Evolutionary conservation across 2,329 filamentous ascomycete species (phyloP).

Genomic region (Orbilia ellipsospora): DNA sequence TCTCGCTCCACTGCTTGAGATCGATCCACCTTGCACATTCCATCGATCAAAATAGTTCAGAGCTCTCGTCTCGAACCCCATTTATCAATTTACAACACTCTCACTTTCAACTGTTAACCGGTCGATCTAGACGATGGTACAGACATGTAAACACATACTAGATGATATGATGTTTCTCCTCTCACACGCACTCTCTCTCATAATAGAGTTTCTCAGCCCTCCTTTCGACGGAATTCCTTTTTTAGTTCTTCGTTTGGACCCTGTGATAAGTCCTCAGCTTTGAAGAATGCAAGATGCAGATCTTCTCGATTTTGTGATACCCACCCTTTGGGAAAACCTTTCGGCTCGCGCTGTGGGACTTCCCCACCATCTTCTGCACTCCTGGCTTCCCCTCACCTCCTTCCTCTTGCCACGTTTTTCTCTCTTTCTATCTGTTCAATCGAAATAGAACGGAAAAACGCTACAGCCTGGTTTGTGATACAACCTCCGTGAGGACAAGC

Average conservation of each 20-base stretch:
- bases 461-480: constrained; percentile 1
- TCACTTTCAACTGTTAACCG: too few relatives aligned
- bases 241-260: neutral
- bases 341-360: neutral
- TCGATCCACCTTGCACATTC: constrained; percentile 20
- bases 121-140: too few relatives aligned
- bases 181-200: neutral
- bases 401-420: constrained; percentile 39
- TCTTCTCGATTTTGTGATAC: constrained; percentile 30
- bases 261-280: constrained; percentile 6
- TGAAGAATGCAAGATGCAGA: constrained; percentile 23
- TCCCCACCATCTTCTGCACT: constrained; percentile 22
- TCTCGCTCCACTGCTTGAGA: neutral
- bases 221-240: neutral
- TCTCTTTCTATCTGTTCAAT: neutral
- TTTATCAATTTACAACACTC: too few relatives aligned
- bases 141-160: neutral
- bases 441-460: too few relatives aligned
- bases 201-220: neutral
- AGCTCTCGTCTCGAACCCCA: neutral
- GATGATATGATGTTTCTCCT: neutral
- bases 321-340: neutral
- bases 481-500: neutral
- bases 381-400: constrained; percentile 30
- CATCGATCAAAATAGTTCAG: constrained; percentile 16